A percentile compares a stretch with the other conserved stretches of the same genome.
These are phyloP conservation scores for Cyberlindnera mycetangii DNA, from an alignment of 805 yeast genomes.

Conservation along the genomic window DNA sequence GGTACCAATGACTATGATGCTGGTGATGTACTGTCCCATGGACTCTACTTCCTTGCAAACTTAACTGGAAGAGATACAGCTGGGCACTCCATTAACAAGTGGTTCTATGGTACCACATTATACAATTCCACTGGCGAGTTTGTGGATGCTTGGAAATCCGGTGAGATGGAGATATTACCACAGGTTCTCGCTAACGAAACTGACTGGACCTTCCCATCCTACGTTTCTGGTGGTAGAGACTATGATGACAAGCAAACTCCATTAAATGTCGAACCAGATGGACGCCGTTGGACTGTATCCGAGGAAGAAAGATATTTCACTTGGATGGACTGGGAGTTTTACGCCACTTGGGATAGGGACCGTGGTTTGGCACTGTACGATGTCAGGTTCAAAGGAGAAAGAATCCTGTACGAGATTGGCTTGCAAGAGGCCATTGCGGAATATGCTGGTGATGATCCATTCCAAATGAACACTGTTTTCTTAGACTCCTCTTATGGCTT, in stretches of 20 bases:
- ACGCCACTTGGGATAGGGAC: slow-evolving; percentile 27
- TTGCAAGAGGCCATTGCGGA: slow-evolving; percentile 32
- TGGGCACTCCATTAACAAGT: slow-evolving; percentile 16
- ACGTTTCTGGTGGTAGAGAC: slow-evolving; percentile 22
- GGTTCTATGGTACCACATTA: slow-evolving; percentile 24
- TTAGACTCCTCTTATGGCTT: slow-evolving; percentile 29
- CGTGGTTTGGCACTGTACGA: slow-evolving; percentile 27
- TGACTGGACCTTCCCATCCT: slow-evolving; percentile 14
- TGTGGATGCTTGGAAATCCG: slow-evolving; percentile 23
- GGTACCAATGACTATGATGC: slow-evolving; percentile 24
- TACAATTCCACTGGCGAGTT: slow-evolving; percentile 27
- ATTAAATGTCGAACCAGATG: slow-evolving; percentile 26
- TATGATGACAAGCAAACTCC: slow-evolving; percentile 27
- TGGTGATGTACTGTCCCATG: slow-evolving; percentile 25
- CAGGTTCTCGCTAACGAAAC: slow-evolving; percentile 12
- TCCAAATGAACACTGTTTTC: slow-evolving; percentile 27
- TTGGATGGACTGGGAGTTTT: slow-evolving; percentile 33
- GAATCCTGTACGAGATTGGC: slow-evolving; percentile 28
- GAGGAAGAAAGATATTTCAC: slow-evolving; percentile 29
- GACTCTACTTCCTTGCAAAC: slow-evolving; percentile 23
- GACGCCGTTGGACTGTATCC: slow-evolving; percentile 28
- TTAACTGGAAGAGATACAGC: slow-evolving; percentile 26
- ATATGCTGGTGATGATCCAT: slow-evolving; percentile 32
- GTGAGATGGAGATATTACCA: slow-evolving; percentile 20
- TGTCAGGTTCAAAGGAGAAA: slow-evolving; percentile 30